Percentiles rank a stretch among this genome's conserved stretches.
These are phyloP conservation scores for Lasiodiplodia theobromae DNA, from an alignment of 2,329 filamentous ascomycete species.

Conservation along the genomic window DNA sequence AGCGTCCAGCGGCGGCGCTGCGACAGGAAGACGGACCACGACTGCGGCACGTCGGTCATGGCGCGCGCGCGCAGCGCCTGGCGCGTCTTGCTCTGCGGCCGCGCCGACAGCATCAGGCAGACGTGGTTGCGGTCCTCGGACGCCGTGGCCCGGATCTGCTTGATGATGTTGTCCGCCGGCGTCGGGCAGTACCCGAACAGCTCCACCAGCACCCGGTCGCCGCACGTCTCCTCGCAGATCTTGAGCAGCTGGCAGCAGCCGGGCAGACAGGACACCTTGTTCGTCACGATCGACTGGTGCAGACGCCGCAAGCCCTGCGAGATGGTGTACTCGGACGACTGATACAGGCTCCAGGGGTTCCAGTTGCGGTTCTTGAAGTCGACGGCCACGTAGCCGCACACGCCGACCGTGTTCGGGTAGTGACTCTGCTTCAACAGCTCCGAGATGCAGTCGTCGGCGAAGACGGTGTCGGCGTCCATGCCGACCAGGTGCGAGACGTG, in stretches of 20 bases:
- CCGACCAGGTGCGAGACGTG: slow-evolving; percentile 31
- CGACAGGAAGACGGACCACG: slow-evolving; percentile 54
- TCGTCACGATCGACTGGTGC: slow-evolving; percentile 58
- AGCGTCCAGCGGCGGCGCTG: slow-evolving; percentile 60
- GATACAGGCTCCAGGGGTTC: slow-evolving; percentile 52
- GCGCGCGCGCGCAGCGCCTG: slow-evolving; percentile 58
- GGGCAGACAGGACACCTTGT: slow-evolving; percentile 59
- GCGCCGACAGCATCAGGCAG: slow-evolving; percentile 52
- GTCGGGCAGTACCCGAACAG: slow-evolving; percentile 59
- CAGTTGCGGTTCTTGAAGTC: slow-evolving; percentile 54
- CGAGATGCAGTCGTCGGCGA: slow-evolving; percentile 54
- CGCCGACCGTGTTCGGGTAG: slow-evolving; percentile 53
- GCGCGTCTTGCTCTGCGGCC: slow-evolving; percentile 52
- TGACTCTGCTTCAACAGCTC: slow-evolving; percentile 53
- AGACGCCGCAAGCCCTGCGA: slow-evolving; percentile 50
- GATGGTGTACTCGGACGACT: slow-evolving; percentile 54
- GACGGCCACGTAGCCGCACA: slow-evolving; percentile 59
- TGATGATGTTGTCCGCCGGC: slow-evolving; percentile 58
- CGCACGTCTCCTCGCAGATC: slow-evolving; percentile 55
- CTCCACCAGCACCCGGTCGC: slow-evolving; percentile 45
- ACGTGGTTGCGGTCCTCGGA: slow-evolving; percentile 61
- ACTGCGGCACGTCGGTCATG: slow-evolving; percentile 48
- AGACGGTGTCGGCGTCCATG: slow-evolving; percentile 52
- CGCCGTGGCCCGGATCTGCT: slow-evolving; percentile 58
- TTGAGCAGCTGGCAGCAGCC: slow-evolving; percentile 60